Conservation (phyloP, 2,329 filamentous ascomycete genomes). For the Penicillium sp. region DNA sequence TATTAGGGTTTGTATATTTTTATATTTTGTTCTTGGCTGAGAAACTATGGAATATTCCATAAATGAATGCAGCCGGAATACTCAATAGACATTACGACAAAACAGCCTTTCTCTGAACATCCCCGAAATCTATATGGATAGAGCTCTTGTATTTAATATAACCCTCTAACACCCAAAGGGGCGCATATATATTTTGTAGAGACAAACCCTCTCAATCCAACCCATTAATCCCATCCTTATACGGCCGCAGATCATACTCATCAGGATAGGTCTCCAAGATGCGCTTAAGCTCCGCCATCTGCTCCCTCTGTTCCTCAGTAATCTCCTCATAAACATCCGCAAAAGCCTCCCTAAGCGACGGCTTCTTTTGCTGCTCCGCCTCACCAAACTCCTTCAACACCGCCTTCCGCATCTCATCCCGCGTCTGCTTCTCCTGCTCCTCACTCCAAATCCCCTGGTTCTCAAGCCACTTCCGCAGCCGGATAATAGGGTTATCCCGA, state of each 20-base stretch:
- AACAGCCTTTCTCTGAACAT: not conserved
- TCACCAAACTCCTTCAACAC: constrained; percentile 80
- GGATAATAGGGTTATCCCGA: constrained; percentile 82
- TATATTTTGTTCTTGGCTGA: no score
- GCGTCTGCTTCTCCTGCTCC: constrained; percentile 70
- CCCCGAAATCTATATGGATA: not conserved
- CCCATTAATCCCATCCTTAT: constrained; percentile 70
- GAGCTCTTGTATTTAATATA: not conserved
- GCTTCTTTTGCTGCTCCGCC: constrained; percentile 59
- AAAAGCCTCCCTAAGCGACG: constrained; percentile 61
- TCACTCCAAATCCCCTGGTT: constrained; percentile 81
- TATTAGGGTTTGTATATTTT: not conserved
- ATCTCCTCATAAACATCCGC: constrained; percentile 86
- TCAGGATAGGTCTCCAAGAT: constrained; percentile 82
- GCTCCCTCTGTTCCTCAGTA: constrained; percentile 72
- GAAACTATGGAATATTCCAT: not conserved
- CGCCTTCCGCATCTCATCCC: constrained; percentile 67
- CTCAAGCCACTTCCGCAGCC: constrained; percentile 89
- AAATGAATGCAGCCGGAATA: not conserved
- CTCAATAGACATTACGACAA: not conserved
- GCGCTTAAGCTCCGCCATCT: constrained; percentile 74
- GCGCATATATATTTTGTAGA: constrained; percentile 54
- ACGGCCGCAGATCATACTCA: constrained; percentile 81
- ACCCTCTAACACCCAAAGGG: not conserved
- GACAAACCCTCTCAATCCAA: constrained; percentile 59